These are phyloP conservation scores for Myxozyma neglecta DNA, from an alignment of 805 yeast species.

Conservation along the genomic window DNA sequence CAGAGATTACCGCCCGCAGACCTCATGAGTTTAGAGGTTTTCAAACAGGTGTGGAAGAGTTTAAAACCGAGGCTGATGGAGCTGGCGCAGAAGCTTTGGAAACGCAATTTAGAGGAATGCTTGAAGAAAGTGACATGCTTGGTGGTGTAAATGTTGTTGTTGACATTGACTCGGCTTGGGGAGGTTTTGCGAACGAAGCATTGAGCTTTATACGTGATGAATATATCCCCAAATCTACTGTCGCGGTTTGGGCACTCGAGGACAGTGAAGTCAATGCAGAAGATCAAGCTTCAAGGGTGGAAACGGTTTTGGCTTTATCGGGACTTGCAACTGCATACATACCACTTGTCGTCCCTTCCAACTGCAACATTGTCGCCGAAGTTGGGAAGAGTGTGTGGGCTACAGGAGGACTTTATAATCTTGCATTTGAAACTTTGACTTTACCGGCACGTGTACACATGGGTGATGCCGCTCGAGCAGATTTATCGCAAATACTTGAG, in stretches of 20 bases:
- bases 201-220: conserved; percentile 67
- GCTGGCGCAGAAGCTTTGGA: conserved; percentile 54
- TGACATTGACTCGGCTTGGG: conserved; percentile 82
- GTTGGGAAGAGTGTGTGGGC: conserved; percentile 22
- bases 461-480: conserved; percentile 1
- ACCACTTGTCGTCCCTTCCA: conserved; percentile 22
- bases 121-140: conserved; percentile 76
- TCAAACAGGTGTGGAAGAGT: conserved; percentile 64
- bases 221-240: conserved; percentile 51
- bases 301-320: conserved; percentile 16
- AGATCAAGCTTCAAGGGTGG: conserved; percentile 15
- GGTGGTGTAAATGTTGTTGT: conserved; percentile 69
- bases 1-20: not conserved
- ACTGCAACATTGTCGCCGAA: not conserved
- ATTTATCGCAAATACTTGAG: conserved; percentile 11
- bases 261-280: conserved; percentile 13
- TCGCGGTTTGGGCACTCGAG: conserved; percentile 52
- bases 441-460: conserved; percentile 21
- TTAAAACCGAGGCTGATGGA: conserved; percentile 41
- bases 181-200: conserved; percentile 62
- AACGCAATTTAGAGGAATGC: conserved; percentile 53
- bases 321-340: conserved; percentile 27
- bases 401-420: conserved; percentile 20
- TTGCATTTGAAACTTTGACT: conserved; percentile 31
- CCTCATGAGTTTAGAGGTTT: conserved; percentile 33